phyloP scores from a whole-genome alignment of 176 grass and related monocot genomes.

The Bromus sterilis region DNA sequence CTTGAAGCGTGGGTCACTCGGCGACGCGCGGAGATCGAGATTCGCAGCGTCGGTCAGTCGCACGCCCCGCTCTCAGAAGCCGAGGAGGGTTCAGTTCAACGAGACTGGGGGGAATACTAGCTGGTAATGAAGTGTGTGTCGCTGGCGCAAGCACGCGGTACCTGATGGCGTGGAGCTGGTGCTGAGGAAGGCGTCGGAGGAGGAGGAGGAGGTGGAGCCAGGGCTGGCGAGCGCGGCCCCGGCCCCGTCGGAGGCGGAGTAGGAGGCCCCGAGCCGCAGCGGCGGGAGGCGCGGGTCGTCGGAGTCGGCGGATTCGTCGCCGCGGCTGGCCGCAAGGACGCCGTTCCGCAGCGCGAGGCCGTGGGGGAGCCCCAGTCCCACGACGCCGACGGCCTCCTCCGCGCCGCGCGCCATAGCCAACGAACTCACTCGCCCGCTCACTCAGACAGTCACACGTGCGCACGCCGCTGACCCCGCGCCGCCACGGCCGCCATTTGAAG shows the following conservation, averaged over 20 bases:
- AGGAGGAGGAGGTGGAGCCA: conserved; percentile 45
- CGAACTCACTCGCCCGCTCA: neutral
- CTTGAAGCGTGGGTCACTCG: neutral
- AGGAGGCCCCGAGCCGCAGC: conserved; percentile 34
- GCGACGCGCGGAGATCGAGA: conserved; percentile 25
- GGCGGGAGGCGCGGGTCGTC: conserved; percentile 38
- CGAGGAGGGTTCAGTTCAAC: neutral
- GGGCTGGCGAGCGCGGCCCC: conserved; percentile 22
- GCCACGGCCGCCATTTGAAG: conserved; percentile 17
- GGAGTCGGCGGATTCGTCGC: neutral
- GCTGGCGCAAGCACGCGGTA: neutral
- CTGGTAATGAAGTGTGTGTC: neutral
- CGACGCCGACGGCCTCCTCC: conserved; percentile 3
- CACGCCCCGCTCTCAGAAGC: neutral
- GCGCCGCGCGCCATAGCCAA: conserved; percentile 26
- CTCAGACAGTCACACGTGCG: neutral
- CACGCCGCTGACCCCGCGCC: neutral
- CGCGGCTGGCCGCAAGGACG: conserved; percentile 13
- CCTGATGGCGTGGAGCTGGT: conserved; percentile 68
- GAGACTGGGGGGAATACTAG: neutral
- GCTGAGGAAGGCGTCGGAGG: conserved; percentile 66
- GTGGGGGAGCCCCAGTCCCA: conserved; percentile 36
- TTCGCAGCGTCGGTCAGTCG: neutral
- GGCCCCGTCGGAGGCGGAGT: neutral
- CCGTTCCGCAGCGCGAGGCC: conserved; percentile 56